These are phyloP conservation scores for Globisporangium cederbergense DNA, from an alignment of 352 stramenopile species.

Conservation along the genomic window DNA sequence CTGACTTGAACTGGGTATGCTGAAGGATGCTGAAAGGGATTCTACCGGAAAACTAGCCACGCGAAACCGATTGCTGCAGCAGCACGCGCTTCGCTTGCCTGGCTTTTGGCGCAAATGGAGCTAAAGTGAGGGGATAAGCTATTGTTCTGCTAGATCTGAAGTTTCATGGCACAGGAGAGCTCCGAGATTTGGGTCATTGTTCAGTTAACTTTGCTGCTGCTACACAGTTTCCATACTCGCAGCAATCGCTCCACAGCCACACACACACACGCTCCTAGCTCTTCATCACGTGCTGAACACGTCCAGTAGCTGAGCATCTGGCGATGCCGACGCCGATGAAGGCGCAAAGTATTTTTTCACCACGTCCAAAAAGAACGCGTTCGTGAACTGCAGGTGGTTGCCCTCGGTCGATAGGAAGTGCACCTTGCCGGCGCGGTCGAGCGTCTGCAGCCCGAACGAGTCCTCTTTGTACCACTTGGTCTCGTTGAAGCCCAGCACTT, in stretches of 20 bases:
- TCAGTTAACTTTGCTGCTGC: not conserved
- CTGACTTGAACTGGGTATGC: slow-evolving; percentile 1
- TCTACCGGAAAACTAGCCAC: not conserved
- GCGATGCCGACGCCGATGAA: not conserved
- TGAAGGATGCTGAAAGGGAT: not conserved
- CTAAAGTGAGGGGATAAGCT: not conserved
- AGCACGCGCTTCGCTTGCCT: not conserved
- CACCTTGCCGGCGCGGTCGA: slow-evolving; percentile 86
- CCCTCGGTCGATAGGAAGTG: slow-evolving; percentile 87
- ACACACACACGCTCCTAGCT: too few relatives aligned
- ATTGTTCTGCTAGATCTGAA: not conserved
- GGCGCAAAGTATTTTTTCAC: slow-evolving; percentile 77
- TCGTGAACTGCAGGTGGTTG: slow-evolving; percentile 90
- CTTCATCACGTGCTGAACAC: not conserved
- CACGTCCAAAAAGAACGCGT: slow-evolving; percentile 76
- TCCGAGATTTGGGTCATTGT: not conserved
- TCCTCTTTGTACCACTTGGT: slow-evolving; percentile 92
- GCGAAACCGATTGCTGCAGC: slow-evolving; percentile 1
- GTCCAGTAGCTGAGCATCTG: not conserved
- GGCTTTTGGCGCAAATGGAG: not conserved
- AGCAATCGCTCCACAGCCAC: not conserved
- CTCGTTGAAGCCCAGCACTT: slow-evolving; percentile 86
- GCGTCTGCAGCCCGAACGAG: slow-evolving; percentile 88
- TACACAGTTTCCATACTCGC: not conserved
- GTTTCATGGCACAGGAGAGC: not conserved